These are phyloP conservation scores for Lippia alba DNA, from an alignment of 305 asterid species.

Conservation along the genomic window DNA sequence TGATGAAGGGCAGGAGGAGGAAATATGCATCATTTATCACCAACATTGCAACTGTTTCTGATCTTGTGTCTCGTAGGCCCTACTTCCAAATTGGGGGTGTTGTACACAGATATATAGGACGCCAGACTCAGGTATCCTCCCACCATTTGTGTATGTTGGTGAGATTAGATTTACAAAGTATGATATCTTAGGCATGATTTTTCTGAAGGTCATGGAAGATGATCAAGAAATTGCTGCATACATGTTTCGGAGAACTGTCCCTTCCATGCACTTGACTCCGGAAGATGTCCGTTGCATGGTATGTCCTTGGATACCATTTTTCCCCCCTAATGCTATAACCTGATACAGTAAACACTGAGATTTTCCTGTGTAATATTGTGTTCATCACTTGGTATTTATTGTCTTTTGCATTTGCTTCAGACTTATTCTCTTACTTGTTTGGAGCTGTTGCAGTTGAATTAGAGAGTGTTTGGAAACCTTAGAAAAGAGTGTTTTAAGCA, in stretches of 20 bases:
- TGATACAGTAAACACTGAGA: not conserved
- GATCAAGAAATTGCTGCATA: constrained; percentile 97
- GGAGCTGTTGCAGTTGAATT: too few relatives aligned
- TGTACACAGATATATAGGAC: constrained; percentile 97
- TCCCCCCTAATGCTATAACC: not conserved
- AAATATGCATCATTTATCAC: constrained; percentile 71
- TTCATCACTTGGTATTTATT: constrained; percentile 6
- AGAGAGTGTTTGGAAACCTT: too few relatives aligned
- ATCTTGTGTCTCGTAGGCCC: constrained; percentile 84
- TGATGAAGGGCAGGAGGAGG: constrained; percentile 82
- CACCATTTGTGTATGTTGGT: constrained; percentile 2
- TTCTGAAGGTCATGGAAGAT: constrained; percentile 95
- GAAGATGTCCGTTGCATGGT: constrained; percentile 98
- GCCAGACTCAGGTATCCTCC: constrained; percentile 86
- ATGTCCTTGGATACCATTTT: constrained; percentile 38
- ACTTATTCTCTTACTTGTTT: not conserved
- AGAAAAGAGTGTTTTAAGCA: too few relatives aligned
- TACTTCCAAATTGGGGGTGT: constrained; percentile 98
- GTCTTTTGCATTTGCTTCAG: not conserved
- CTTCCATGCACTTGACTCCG: constrained; percentile 81
- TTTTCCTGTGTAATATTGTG: constrained; percentile 1
- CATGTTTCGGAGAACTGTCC: constrained; percentile 99
- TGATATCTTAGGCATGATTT: constrained; percentile 37
- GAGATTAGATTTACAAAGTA: constrained; percentile 27
- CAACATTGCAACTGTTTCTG: constrained; percentile 81